Evolutionary conservation across 2,329 filamentous ascomycete genomes (phyloP), one percentile per base, ranked within the genome.

Genomic region (Penicillium thymicola): DNA sequence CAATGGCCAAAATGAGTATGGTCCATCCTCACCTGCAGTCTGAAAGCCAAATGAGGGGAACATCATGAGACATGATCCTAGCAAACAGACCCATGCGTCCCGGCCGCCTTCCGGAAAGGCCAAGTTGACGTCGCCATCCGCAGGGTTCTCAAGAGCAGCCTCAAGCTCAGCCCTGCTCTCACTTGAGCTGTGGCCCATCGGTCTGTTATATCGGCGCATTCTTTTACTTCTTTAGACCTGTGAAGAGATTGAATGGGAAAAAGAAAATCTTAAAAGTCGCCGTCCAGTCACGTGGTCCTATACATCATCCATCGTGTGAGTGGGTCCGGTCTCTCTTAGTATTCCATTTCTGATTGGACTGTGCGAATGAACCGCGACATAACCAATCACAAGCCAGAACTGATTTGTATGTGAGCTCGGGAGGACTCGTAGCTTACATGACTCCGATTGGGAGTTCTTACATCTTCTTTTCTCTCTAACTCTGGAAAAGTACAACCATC

Each of bases 31-130:
- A 67, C 68, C 58, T 2, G 68, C 67, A 30, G 77, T 72, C 71
- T 81, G 79, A 46, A 81, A 78, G 1, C 79, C 79, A 59, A 76
- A 76, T 2, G 73, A 75, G 3, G 72, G 70, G 46, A 75, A 72
- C 61, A 76, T 69, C 16, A 72, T 64, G 21, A 75, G 49, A 36
- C 64, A 69, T 13, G 73, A 70, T 4, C 74, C 73, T 1, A 71
- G 25, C 1, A 76, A 55, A 32, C 71, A 72, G 6, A 62, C 63
- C 70, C 71, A 75, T 47, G 70, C 72, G 14, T 71, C 65, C 4
- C 64, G 58, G 13, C 72, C 70, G 8, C 69, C 68, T 32, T 72
- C 71, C 2, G 71, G 70, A 46, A 66, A 69, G 1, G 65, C 62
- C 14, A 59, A 43, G 37, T 51, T 64, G 14, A 62, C 36, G 36